Conservation (phyloP, 352 stramenopile genomes). For the Phytophthora kernoviae region DNA sequence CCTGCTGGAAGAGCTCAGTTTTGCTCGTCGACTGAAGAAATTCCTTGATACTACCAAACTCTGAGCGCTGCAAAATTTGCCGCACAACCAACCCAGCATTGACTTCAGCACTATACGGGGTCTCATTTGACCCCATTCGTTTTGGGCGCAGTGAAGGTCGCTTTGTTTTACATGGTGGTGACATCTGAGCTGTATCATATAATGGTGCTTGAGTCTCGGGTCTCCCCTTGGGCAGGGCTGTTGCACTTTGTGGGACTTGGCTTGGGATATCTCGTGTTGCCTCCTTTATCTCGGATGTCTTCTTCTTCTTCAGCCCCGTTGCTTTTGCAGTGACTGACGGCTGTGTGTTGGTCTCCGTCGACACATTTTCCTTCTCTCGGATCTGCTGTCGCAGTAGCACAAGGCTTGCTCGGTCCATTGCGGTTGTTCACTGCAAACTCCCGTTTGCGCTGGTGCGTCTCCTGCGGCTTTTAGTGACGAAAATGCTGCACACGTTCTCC, state of each 20-base stretch:
- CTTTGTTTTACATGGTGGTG: slow-evolving; percentile 4
- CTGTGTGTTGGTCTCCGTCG: slow-evolving; percentile 2
- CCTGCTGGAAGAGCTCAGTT: slow-evolving; percentile 51
- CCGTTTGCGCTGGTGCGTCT: not conserved
- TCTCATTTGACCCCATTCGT: slow-evolving; percentile 2
- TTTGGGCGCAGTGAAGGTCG: not conserved
- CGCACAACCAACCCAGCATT: slow-evolving; percentile 49
- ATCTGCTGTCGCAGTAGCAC: slow-evolving; percentile 42
- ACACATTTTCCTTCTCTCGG: slow-evolving; percentile 21
- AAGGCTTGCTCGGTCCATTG: slow-evolving; percentile 45
- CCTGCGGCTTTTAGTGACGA: not conserved
- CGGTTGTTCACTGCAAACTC: not conserved
- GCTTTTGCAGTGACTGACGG: slow-evolving; percentile 2
- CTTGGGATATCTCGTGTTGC: not conserved
- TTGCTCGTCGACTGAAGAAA: slow-evolving; percentile 48
- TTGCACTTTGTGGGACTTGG: slow-evolving; percentile 5
- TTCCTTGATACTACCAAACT: slow-evolving; percentile 43
- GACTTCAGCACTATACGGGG: slow-evolving; percentile 5
- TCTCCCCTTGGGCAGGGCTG: not conserved
- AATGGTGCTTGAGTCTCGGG: not conserved
- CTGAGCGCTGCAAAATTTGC: slow-evolving; percentile 53
- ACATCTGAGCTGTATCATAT: not conserved
- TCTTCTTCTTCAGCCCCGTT: slow-evolving; percentile 15
- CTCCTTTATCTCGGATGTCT: slow-evolving; percentile 9
- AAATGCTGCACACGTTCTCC: not conserved